Percentiles rank a stretch among this genome's conserved stretches.
Conservation (phyloP, 2,329 filamentous ascomycete species). For the Periglandula ipomoeae region DNA sequence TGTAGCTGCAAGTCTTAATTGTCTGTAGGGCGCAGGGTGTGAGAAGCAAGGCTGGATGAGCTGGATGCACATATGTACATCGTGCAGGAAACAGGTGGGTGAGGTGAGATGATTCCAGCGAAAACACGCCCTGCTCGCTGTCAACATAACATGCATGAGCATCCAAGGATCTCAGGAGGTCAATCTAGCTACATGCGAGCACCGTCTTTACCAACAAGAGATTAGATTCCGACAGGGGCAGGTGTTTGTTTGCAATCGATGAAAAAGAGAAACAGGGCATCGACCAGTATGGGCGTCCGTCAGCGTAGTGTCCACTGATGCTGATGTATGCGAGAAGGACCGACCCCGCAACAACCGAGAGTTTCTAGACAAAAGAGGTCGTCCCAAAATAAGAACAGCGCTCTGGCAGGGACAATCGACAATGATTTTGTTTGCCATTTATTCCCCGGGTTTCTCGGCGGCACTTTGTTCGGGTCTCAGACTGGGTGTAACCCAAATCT, state of each 20-base stretch:
- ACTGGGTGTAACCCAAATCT: not conserved
- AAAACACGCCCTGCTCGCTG: constrained; percentile 1
- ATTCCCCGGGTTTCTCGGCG: not conserved
- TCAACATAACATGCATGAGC: constrained; percentile 1
- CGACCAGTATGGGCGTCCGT: not conserved
- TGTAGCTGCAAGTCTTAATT: not conserved
- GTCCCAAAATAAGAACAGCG: not conserved
- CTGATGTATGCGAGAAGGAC: not conserved
- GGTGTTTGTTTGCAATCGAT: not conserved
- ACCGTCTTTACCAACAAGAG: not conserved
- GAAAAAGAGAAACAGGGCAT: not conserved
- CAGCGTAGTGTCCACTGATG: not conserved
- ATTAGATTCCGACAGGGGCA: not conserved
- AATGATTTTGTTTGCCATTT: not conserved
- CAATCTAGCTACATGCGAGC: not conserved
- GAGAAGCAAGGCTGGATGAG: not conserved
- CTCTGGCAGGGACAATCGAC: not conserved
- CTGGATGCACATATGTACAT: not conserved
- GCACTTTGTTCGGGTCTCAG: not conserved
- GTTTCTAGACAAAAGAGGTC: not conserved
- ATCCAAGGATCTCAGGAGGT: not conserved
- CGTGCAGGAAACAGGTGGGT: not conserved
- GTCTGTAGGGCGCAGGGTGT: not conserved
- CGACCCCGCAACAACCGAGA: not conserved
- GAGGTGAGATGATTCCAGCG: not conserved